Evolutionary conservation across 2,329 filamentous ascomycete species (phyloP), one percentile per base, ranked within the genome.

Genomic region (Claviceps humidiphila): DNA sequence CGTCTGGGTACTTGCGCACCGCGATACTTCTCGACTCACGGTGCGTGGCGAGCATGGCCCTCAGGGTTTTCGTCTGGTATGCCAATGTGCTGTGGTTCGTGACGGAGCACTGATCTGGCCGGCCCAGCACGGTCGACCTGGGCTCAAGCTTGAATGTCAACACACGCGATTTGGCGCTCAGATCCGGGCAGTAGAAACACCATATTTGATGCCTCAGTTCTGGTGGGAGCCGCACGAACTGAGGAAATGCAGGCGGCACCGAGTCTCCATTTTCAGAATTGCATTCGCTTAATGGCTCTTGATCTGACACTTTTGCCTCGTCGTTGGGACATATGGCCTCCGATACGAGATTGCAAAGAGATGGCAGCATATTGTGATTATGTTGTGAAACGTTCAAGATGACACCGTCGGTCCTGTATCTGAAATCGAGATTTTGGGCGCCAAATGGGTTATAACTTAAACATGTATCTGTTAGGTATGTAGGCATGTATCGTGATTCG

Each of bases 151-250:
- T 45, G 26, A 59, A 59, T 16, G 53, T 50, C 30, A 61, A 48
- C 8, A 60, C 24, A 24, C 64, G 65, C 7, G 61, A 55, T n/a
- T 47, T 49, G 16, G 45, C 38, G 13, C 20, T 47, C 37, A 67
- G 54, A 38, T 66, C 63, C 0, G 61, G 60, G 39, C 67, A 68
- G 51, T 64, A 66, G 17, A 58, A 49, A 41, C 62, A 56, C 67
- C 67, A 70, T 50, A 69, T 55, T 26, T 56, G 62, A 22, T 58
- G 52, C 49, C 67, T 64, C n/a, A 70, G 56, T 54, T 70, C 67
- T 9, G 60, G 58, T 1, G 67, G 67, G 2, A 70, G 60, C 44
- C 43, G 37, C 47, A 48, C 47, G 48, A 58, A 68, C 48, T 54
- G 17, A 49, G 58, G 40, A 57, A 68, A 64, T 4, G 50, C 45